Conservation (phyloP, 2,329 filamentous ascomycete genomes). For the Verruconis gallopava region DNA sequence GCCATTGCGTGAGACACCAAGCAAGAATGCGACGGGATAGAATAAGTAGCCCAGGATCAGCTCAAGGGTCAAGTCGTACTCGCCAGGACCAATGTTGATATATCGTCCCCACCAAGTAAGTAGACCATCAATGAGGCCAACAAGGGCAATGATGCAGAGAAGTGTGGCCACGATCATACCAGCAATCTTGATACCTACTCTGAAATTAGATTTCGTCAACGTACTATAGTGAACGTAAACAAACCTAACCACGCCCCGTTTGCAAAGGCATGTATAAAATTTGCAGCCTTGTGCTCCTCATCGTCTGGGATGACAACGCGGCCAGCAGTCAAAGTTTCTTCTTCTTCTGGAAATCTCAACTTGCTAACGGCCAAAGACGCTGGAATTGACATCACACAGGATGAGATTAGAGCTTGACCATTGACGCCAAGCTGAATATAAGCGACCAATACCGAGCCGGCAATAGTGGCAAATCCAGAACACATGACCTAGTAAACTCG, state of each 20-base stretch:
- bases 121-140: constrained; percentile 62
- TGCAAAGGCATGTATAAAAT: constrained; percentile 72
- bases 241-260: constrained; percentile 40
- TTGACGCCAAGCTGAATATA: constrained; percentile 79
- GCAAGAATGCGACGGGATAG: constrained; percentile 66
- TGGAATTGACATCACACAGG: constrained; percentile 91
- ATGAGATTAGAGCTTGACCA: constrained; percentile 73
- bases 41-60: constrained; percentile 65
- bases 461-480: constrained; percentile 84
- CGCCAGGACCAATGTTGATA: constrained; percentile 49
- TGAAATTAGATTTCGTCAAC: not conserved
- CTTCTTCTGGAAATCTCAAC: constrained; percentile 76
- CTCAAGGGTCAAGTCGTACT: constrained; percentile 59
- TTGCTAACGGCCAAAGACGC: constrained; percentile 83
- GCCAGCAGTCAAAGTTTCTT: constrained; percentile 74
- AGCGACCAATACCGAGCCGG: constrained; percentile 72
- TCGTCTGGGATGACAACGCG: constrained; percentile 63
- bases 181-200: constrained; percentile 56
- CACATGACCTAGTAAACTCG: constrained; percentile 74
- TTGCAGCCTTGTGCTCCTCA: constrained; percentile 63
- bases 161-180: constrained; percentile 69
- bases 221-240: too few relatives aligned
- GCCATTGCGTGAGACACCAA: constrained; percentile 56
- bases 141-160: constrained; percentile 70
- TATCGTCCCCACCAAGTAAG: constrained; percentile 77